These are phyloP conservation scores for Fomitopsis betulina DNA, from an alignment of 1,284 basidiomycete species.

Conservation along the genomic window DNA sequence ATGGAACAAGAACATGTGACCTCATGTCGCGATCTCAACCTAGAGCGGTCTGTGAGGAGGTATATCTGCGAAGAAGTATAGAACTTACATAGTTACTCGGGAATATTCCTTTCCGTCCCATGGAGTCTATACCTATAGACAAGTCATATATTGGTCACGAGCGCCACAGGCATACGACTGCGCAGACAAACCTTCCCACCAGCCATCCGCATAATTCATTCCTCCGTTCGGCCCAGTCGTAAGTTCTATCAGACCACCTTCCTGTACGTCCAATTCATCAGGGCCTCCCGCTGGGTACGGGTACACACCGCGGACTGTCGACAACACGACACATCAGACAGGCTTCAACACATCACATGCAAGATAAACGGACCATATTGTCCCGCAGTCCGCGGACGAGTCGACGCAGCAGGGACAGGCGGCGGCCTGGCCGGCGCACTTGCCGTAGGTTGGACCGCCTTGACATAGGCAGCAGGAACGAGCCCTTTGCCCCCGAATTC, in stretches of 20 bases:
- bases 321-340: neutral
- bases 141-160: slow-evolving; percentile 8
- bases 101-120: slow-evolving; percentile 71
- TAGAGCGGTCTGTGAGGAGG: neutral
- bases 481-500: slow-evolving; percentile 57
- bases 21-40: neutral
- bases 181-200: slow-evolving; percentile 70
- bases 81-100: slow-evolving; percentile 78
- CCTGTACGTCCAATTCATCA: slow-evolving; percentile 65
- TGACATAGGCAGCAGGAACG: slow-evolving; percentile 75
- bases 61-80: slow-evolving; percentile 5
- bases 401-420: slow-evolving; percentile 2
- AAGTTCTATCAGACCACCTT: slow-evolving; percentile 60
- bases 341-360: neutral
- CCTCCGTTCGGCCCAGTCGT: slow-evolving; percentile 58
- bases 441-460: slow-evolving; percentile 28
- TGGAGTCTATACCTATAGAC: slow-evolving; percentile 50
- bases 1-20: too few species aligned
- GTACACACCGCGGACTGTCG: slow-evolving; percentile 66
- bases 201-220: slow-evolving; percentile 65
- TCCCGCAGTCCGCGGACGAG: slow-evolving; percentile 29
- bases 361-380: slow-evolving; percentile 39
- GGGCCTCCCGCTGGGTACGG: slow-evolving; percentile 60
- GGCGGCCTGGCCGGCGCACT: slow-evolving; percentile 6
- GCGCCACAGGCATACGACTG: neutral